A percentile compares a stretch with the other conserved stretches of the same genome.
Conservation (phyloP, 176 grass and related monocot genomes). For the Puccinellia tenuiflora region DNA sequence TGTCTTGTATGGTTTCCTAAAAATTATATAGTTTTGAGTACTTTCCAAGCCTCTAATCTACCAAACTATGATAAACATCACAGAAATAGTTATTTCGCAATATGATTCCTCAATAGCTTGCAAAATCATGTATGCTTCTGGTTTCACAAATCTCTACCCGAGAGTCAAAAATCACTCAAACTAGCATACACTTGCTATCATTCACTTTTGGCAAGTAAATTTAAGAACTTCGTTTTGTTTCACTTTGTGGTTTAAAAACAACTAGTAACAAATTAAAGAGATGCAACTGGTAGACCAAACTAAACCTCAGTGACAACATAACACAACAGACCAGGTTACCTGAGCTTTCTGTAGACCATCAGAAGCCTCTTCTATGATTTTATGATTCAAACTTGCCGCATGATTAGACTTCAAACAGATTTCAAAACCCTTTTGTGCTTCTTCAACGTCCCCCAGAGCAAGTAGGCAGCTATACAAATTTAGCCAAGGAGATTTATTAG, state of each 20-base stretch:
- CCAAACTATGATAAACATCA: not conserved
- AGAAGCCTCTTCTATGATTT: slow-evolving; percentile 67
- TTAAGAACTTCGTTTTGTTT: too few species aligned
- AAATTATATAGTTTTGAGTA: slow-evolving; percentile 6
- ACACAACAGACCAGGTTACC: slow-evolving; percentile 35
- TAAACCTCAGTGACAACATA: not conserved
- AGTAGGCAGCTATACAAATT: slow-evolving; percentile 70
- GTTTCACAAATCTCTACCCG: not conserved
- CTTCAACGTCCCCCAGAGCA: slow-evolving; percentile 65
- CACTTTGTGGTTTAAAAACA: too few species aligned
- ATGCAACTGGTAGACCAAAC: not conserved
- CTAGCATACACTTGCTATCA: not conserved
- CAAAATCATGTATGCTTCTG: slow-evolving; percentile 3
- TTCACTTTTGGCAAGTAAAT: not conserved
- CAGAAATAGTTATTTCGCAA: not conserved
- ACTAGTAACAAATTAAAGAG: not conserved
- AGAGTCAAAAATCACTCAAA: not conserved
- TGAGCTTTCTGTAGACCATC: slow-evolving; percentile 69
- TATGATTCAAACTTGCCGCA: slow-evolving; percentile 32
- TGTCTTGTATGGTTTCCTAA: not conserved
- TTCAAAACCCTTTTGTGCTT: slow-evolving; percentile 68
- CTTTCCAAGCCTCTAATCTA: not conserved
- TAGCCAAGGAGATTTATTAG: slow-evolving; percentile 29
- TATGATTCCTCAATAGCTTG: not conserved
- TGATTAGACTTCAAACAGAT: slow-evolving; percentile 64